Base-by-base conservation (phyloP, 768 basidiomycete genomes). In the Hypholoma fasciculare region DNA sequence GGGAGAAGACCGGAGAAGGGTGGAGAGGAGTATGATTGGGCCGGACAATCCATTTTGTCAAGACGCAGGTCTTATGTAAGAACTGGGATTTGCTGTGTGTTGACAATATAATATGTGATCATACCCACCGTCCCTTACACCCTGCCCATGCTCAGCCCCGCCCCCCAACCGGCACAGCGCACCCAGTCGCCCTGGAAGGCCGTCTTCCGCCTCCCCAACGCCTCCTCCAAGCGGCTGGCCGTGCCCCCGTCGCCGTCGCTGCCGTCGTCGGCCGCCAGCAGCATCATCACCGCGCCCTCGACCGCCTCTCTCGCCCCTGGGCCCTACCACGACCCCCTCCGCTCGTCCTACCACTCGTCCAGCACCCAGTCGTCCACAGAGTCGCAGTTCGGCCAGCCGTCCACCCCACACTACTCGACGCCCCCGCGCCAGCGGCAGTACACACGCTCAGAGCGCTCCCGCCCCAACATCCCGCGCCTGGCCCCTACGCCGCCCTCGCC, bases 341-440 rank as follows among this genome's bases (percentile, higher is more conserved):
- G 90, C 53, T 88, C 83, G 34, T 93, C 92, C 11, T 89, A 84
- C 74, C 90, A 88, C 68, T 92, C 90, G 13, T 91, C 89, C 47
- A 84, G 86, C 62, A 87, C 88, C 1, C 84, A 84, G 60, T 92
- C 91, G 60, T 92, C 91, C 14, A 87, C 81, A 63, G 90, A 90
- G 66, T 90, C 89, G 1, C 84, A 82, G 70, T 74, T 72, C 49
- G 74, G 70, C 16, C 54, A 63, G 52, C 51, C 65, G 5, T 64
- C 73, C n/a, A 64, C 67, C 36, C 69, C 30, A 66, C 70, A 58
- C 63, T 71, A 47, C 65, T 73, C 56, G 67, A 69, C 57, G 64
- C 71, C 49, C 64, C 74, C 70, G 50, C 69, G 68, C 58, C 59
- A 68, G 46, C 70, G 76, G 59, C 67, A 66, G 56, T 75, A 78